Percentiles rank a stretch among this genome's conserved stretches.
Conservation (phyloP, 202 grass and related monocot genomes). For the Brachypodium distachyon region DNA sequence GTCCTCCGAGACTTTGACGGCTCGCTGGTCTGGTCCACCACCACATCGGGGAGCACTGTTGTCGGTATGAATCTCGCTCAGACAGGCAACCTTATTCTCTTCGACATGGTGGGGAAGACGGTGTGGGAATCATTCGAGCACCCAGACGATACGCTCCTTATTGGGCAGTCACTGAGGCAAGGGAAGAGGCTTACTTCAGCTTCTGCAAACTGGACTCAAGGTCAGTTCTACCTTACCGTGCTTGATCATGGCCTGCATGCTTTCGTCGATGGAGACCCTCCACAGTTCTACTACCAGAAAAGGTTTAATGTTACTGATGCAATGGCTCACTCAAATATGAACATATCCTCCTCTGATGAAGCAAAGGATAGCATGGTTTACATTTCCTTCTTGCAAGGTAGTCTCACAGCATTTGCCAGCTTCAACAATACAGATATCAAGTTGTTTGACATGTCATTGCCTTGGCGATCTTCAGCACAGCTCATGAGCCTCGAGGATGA, state of each 20-base stretch:
- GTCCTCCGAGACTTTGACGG: slow-evolving; percentile 48
- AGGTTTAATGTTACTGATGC: slow-evolving; percentile 34
- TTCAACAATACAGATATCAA: slow-evolving; percentile 20
- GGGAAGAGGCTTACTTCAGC: slow-evolving; percentile 43
- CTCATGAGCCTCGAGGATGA: slow-evolving; percentile 61
- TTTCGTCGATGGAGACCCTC: slow-evolving; percentile 39
- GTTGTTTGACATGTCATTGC: slow-evolving; percentile 30
- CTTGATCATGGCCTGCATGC: slow-evolving; percentile 49
- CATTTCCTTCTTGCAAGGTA: slow-evolving; percentile 52
- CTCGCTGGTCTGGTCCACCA: slow-evolving; percentile 57
- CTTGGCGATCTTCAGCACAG: slow-evolving; percentile 46
- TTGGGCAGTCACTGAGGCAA: slow-evolving; percentile 63
- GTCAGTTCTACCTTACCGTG: slow-evolving; percentile 67
- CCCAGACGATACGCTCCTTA: slow-evolving; percentile 52
- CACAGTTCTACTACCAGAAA: slow-evolving; percentile 50
- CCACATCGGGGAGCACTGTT: slow-evolving; percentile 34
- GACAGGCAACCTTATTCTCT: slow-evolving; percentile 65
- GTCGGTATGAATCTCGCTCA: slow-evolving; percentile 49
- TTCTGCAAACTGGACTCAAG: slow-evolving; percentile 45
- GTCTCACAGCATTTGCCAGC: slow-evolving; percentile 35
- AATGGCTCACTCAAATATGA: slow-evolving; percentile 15
- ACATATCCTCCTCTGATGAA: slow-evolving; percentile 20
- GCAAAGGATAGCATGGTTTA: slow-evolving; percentile 30
- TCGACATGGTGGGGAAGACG: slow-evolving; percentile 18
- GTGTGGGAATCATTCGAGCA: slow-evolving; percentile 82